phyloP scores from a whole-genome alignment of 805 yeast genomes.

The Kazachstania martiniae region DNA sequence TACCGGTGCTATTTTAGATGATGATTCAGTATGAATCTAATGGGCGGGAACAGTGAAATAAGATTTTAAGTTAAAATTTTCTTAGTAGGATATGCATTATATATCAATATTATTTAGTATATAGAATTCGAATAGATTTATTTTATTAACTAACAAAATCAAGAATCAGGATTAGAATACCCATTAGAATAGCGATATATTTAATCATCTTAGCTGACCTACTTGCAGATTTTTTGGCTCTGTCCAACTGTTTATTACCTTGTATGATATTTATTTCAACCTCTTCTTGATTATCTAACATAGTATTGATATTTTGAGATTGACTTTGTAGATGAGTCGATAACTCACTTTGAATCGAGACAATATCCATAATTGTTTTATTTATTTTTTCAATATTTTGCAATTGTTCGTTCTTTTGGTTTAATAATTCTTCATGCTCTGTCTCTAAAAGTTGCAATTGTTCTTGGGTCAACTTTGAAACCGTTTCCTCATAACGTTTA shows the following conservation, averaged over 20 bases:
- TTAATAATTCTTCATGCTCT: conserved; percentile 48
- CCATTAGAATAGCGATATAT: conserved; percentile 43
- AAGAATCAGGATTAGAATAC: conserved; percentile 43
- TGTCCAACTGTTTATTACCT: conserved; percentile 62
- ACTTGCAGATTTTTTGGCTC: conserved; percentile 59
- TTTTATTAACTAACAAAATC: conserved; percentile 34
- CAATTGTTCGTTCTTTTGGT: conserved; percentile 48
- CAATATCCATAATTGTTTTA: conserved; percentile 57
- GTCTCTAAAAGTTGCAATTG: conserved; percentile 47
- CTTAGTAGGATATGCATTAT: too few species aligned
- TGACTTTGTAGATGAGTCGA: conserved; percentile 64
- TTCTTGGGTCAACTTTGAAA: conserved; percentile 32
- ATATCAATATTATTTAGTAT: too few species aligned
- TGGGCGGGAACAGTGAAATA: background rate
- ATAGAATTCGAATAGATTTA: background rate
- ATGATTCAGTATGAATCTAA: conserved; percentile 6
- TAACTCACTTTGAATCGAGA: conserved; percentile 64
- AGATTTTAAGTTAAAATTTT: too few species aligned
- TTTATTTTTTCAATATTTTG: conserved; percentile 51
- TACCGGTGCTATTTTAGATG: conserved; percentile 82
- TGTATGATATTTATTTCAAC: conserved; percentile 51
- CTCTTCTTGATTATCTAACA: conserved; percentile 58
- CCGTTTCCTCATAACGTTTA: conserved; percentile 28
- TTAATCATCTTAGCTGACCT: conserved; percentile 48
- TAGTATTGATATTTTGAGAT: conserved; percentile 51